Conservation (phyloP, 768 basidiomycete genomes). For the Russula virescens region DNA sequence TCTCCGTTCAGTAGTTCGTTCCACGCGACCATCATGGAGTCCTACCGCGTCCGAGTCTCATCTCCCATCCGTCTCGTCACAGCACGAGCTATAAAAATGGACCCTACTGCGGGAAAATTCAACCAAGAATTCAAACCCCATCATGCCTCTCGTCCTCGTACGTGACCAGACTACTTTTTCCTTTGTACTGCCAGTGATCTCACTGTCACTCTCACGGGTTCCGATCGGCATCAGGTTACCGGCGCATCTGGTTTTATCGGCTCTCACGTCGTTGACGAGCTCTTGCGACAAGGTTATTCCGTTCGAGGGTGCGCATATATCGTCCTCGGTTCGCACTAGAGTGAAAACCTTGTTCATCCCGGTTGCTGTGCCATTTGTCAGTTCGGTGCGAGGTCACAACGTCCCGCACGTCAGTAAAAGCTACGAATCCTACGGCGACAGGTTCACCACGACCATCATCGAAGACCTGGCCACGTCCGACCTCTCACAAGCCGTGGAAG, state of each 20-base stretch:
- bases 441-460: slow-evolving; percentile 22
- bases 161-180: not conserved
- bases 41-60: too few species aligned
- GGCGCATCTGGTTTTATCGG: slow-evolving; percentile 39
- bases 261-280: slow-evolving; percentile 28
- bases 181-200: not conserved
- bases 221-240: slow-evolving; percentile 38
- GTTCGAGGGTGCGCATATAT: slow-evolving; percentile 39
- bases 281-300: slow-evolving; percentile 42
- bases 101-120: too few species aligned
- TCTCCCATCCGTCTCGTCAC: too few species aligned
- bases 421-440: slow-evolving; percentile 22
- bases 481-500: slow-evolving; percentile 22
- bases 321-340: too few species aligned
- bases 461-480: slow-evolving; percentile 27
- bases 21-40: too few species aligned
- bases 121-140: too few species aligned
- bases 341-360: not conserved
- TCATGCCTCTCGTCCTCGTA: slow-evolving; percentile 11
- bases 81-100: too few species aligned
- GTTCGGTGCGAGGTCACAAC: slow-evolving; percentile 25
- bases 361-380: not conserved
- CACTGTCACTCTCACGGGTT: slow-evolving; percentile 1
- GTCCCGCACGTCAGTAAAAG: slow-evolving; percentile 10
- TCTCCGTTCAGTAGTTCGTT: too few species aligned